phyloP scores from a whole-genome alignment of 345 rosid genomes.

The Gossypium raimondii region DNA sequence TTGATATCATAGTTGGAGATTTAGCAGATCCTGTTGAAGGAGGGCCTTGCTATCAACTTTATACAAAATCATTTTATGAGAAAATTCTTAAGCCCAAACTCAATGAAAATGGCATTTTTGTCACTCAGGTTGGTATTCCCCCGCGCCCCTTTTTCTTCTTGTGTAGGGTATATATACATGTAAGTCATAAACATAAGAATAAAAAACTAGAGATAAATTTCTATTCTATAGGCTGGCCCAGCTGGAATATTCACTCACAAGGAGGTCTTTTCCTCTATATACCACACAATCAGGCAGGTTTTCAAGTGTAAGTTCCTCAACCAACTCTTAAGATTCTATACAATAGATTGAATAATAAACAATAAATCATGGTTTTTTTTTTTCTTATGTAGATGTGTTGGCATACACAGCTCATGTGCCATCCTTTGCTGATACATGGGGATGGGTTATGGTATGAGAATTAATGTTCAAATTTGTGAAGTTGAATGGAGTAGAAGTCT shows the following conservation, averaged over 20 bases:
- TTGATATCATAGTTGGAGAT: constrained; percentile 91
- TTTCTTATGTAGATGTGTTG: constrained; percentile 55
- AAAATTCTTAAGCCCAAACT: constrained; percentile 74
- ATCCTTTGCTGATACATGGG: constrained; percentile 97
- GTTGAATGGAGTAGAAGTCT: background rate
- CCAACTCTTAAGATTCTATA: background rate
- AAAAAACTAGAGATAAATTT: background rate
- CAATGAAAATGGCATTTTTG: constrained; percentile 70
- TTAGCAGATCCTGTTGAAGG: constrained; percentile 97
- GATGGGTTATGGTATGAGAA: constrained; percentile 82
- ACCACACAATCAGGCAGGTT: constrained; percentile 85
- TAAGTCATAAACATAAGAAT: background rate
- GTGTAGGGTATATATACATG: background rate
- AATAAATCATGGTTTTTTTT: background rate
- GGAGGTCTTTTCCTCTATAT: constrained; percentile 87
- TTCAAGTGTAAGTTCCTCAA: constrained; percentile 45
- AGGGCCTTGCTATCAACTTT: constrained; percentile 96
- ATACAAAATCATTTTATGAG: constrained; percentile 89
- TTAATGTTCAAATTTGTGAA: background rate
- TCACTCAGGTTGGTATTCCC: constrained; percentile 59
- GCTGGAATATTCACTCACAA: constrained; percentile 95
- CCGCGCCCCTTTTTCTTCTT: background rate
- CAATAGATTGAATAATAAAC: background rate
- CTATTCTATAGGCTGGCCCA: constrained; percentile 69
- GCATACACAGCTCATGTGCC: constrained; percentile 95